These are phyloP conservation scores for Neofusicoccum sp. DNA, from an alignment of 2,329 filamentous ascomycete species.

Conservation along the genomic window DNA sequence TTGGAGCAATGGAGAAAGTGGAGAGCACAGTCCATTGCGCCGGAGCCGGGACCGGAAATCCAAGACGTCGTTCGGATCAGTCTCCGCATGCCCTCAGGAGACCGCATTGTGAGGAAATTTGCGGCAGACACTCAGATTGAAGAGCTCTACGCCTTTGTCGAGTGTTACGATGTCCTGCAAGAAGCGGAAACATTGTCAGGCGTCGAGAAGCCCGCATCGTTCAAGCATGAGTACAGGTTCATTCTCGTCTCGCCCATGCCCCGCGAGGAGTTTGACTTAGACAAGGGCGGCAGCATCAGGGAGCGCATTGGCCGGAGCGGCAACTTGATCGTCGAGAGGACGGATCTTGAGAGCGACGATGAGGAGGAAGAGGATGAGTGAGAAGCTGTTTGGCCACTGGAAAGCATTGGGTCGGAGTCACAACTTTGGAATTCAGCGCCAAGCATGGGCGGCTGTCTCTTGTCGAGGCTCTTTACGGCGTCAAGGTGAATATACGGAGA, in stretches of 20 bases:
- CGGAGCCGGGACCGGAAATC: constrained; percentile 64
- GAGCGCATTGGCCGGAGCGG: constrained; percentile 77
- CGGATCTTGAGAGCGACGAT: constrained; percentile 57
- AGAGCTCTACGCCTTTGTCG: constrained; percentile 93
- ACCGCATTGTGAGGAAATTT: constrained; percentile 77
- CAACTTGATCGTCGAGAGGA: constrained; percentile 83
- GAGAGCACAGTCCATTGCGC: constrained; percentile 65
- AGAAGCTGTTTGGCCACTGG: background rate
- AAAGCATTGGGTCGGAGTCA: constrained; percentile 10
- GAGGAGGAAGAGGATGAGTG: constrained; percentile 23
- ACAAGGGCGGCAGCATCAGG: constrained; percentile 63
- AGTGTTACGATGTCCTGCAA: constrained; percentile 72
- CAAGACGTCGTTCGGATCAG: constrained; percentile 72
- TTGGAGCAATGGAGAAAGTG: constrained; percentile 74
- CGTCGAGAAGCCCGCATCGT: constrained; percentile 60
- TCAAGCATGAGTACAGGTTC: constrained; percentile 82
- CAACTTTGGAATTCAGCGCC: background rate
- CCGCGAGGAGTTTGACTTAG: constrained; percentile 72
- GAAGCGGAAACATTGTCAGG: constrained; percentile 36
- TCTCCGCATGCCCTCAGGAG: constrained; percentile 62
- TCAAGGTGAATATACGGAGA: background rate
- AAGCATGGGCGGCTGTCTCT: background rate
- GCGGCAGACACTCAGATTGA: constrained; percentile 68
- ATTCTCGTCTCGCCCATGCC: constrained; percentile 83
- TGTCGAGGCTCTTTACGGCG: constrained; percentile 1